A percentile compares a stretch with the other conserved stretches of the same genome.
Conservation (phyloP, 2,329 filamentous ascomycete species). For the Aureobasidium sp. region DNA sequence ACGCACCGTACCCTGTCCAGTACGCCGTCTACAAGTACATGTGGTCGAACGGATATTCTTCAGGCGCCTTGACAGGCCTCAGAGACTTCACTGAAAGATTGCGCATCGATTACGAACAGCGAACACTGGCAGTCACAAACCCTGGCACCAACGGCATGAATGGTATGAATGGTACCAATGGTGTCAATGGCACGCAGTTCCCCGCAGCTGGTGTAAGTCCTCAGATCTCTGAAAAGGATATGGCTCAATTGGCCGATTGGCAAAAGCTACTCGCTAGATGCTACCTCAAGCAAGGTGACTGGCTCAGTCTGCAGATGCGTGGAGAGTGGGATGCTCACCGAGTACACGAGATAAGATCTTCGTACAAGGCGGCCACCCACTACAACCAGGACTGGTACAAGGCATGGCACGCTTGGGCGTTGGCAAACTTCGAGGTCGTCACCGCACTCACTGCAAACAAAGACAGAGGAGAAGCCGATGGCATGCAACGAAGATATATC, state of each 20-base stretch:
- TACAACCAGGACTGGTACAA: slow-evolving; percentile 98
- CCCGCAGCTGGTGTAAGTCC: slow-evolving; percentile 22
- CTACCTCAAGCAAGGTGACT: slow-evolving; percentile 93
- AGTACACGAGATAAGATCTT: slow-evolving; percentile 80
- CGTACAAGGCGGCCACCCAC: slow-evolving; percentile 84
- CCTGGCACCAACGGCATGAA: slow-evolving; percentile 36
- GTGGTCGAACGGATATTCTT: slow-evolving; percentile 74
- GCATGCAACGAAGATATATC: slow-evolving; percentile 60
- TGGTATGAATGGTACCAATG: slow-evolving; percentile 37
- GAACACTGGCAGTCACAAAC: slow-evolving; percentile 27
- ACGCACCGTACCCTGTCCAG: slow-evolving; percentile 69
- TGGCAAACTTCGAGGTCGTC: slow-evolving; percentile 98
- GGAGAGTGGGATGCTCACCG: slow-evolving; percentile 84
- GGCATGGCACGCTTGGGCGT: slow-evolving; percentile 97
- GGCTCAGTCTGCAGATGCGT: slow-evolving; percentile 79
- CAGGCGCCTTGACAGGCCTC: slow-evolving; percentile 53
- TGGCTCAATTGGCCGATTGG: slow-evolving; percentile 48
- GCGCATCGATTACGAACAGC: slow-evolving; percentile 50
- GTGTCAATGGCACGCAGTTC: slow-evolving; percentile 33
- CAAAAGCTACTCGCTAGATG: slow-evolving; percentile 81
- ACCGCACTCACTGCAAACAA: slow-evolving; percentile 66
- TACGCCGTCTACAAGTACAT: slow-evolving; percentile 98
- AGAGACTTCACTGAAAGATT: slow-evolving; percentile 56
- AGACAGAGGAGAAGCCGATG: slow-evolving; percentile 45
- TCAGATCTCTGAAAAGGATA: slow-evolving; percentile 31